Evolutionary conservation across 352 stramenopile genomes (phyloP).

Genomic region (Globisporangium canariense): DNA sequence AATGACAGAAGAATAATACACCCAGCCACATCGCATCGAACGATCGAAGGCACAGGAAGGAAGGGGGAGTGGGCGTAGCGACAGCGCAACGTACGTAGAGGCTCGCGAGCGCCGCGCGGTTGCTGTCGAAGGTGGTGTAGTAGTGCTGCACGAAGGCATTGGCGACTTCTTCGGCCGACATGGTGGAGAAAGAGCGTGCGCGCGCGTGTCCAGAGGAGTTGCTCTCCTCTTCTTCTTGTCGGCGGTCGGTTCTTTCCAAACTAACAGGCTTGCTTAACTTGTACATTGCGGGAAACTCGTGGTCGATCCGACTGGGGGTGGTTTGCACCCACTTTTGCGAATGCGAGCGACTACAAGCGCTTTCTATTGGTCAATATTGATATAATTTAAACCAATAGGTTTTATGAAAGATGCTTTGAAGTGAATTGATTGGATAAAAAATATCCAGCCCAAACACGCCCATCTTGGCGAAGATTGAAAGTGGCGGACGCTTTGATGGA

Average conservation of each 20-base stretch:
- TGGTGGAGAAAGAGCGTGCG: constrained; percentile 24
- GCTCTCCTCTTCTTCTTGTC: background rate
- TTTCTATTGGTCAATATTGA: background rate
- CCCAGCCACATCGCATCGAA: background rate
- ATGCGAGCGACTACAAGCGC: constrained; percentile 2
- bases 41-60: background rate
- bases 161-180: constrained; percentile 83
- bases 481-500: background rate
- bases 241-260: constrained; percentile 4
- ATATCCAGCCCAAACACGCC: background rate
- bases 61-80: background rate
- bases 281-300: constrained; percentile 4
- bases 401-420: background rate
- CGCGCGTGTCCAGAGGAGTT: background rate
- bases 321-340: constrained; percentile 14
- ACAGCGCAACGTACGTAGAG: constrained; percentile 66
- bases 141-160: constrained; percentile 88
- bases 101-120: constrained; percentile 62
- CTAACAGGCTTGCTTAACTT: background rate
- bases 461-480: background rate
- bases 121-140: constrained; percentile 85
- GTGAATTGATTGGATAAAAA: constrained; percentile 19
- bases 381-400: constrained; percentile 9
- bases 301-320: constrained; percentile 5
- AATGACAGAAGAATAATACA: background rate